These are phyloP conservation scores for Aspergillus heteromorphus DNA, from an alignment of 495 filamentous ascomycete genomes.

Conservation along the genomic window DNA sequence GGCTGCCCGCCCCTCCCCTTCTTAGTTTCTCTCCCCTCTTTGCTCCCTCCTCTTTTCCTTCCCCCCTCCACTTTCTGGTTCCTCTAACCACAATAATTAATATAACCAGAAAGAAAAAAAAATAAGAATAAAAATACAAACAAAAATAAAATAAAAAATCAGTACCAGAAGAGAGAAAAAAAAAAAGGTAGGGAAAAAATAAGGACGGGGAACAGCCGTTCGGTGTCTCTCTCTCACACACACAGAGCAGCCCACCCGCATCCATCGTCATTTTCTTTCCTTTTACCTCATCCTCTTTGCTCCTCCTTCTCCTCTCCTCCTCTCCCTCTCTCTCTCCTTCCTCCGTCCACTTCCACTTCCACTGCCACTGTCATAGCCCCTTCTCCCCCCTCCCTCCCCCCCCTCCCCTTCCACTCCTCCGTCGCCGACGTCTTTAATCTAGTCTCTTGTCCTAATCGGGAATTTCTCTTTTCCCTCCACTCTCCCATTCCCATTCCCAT, in stretches of 20 bases:
- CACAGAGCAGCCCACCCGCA: constrained; percentile 1
- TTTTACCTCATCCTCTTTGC: neutral
- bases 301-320: neutral
- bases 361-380: neutral
- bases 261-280: constrained; percentile 3
- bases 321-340: neutral
- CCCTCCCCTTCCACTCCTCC: constrained; percentile 7
- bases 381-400: constrained; percentile 5
- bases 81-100: constrained; percentile 10
- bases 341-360: neutral
- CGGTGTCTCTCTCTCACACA: too few species aligned
- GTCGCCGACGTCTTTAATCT: constrained; percentile 6
- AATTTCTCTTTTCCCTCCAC: constrained; percentile 3
- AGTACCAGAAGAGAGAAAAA: neutral
- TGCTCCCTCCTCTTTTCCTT: constrained; percentile 16
- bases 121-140: neutral
- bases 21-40: constrained; percentile 7
- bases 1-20: constrained; percentile 4
- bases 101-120: constrained; percentile 1
- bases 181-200: constrained; percentile 7
- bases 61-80: constrained; percentile 16
- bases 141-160: neutral
- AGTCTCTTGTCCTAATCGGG: constrained; percentile 4
- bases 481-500: neutral
- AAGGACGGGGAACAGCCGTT: neutral